Conservation (phyloP, 1,284 basidiomycete species). For the Mycena citricolor region DNA sequence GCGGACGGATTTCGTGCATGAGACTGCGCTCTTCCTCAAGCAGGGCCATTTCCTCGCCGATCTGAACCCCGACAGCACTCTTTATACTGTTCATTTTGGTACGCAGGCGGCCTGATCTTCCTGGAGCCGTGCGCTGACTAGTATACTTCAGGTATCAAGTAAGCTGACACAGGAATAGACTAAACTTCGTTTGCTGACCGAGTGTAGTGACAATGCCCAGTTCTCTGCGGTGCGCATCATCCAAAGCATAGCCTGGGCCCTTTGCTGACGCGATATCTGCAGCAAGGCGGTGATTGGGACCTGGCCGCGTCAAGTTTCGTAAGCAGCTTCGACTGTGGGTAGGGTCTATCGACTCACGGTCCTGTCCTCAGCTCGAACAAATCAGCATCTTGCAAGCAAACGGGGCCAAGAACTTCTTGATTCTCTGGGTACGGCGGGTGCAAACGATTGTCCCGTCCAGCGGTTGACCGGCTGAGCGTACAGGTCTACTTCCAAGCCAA, state of each 20-base stretch:
- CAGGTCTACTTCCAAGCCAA: slow-evolving; percentile 16
- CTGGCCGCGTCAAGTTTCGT: slow-evolving; percentile 16
- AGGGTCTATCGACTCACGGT: too few relatives aligned
- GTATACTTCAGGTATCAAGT: slow-evolving; percentile 19
- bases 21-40: slow-evolving; percentile 20
- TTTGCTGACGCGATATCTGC: too few relatives aligned
- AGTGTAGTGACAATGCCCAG: slow-evolving; percentile 16
- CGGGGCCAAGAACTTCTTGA: slow-evolving; percentile 22
- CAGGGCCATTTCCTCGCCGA: slow-evolving; percentile 20
- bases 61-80: slow-evolving; percentile 17
- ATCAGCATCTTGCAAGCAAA: slow-evolving; percentile 20
- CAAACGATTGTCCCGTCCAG: too few relatives aligned
- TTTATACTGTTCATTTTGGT: slow-evolving; percentile 21
- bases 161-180: too few relatives aligned
- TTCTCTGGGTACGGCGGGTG: slow-evolving; percentile 21
- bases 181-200: neutral
- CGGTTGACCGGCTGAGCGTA: too few relatives aligned
- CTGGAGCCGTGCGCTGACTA: neutral
- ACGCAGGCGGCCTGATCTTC: too few relatives aligned
- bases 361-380: slow-evolving; percentile 13
- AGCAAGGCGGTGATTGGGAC: slow-evolving; percentile 20
- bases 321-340: neutral
- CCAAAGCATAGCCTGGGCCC: too few relatives aligned
- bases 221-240: slow-evolving; percentile 7
- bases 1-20: slow-evolving; percentile 20